Evolutionary conservation across 441 rosid genomes (phyloP), one percentile per base, ranked within the genome.

Genomic region (Adansonia grandidieri): DNA sequence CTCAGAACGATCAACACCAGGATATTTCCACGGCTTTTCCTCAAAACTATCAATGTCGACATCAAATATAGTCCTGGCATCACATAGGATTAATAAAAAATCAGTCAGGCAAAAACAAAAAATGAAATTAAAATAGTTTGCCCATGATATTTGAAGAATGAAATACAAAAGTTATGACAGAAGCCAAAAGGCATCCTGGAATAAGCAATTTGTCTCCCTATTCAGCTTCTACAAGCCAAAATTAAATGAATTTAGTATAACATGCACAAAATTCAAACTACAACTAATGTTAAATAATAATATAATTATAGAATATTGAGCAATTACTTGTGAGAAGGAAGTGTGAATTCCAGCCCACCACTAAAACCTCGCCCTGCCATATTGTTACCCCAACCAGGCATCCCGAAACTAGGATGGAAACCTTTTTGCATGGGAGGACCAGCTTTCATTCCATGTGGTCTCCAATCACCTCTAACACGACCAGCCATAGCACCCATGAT

Each of bases 381-480:
- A 71, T 82, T 87, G 82, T 76, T 71, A 78, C 97, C 96, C 91
- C 97, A 85, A n/a, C 76, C 82, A 84, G 95, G 53, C 76, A 81
- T 80, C 66, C 95, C 97, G 82, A 80, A 88, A 80, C 91, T 88
- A 82, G 88, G 84, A 80, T 91, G 92, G 78, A 88, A 94, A 81
- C 90, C 86, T 84, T 93, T 94, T 85, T 91, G 97, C 87, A 90
- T 77, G 50, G 86, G 74, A 77, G 91, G 80, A 84, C 82, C 91
- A 88, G 77, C 82, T 85, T 90, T 92, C 82, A 88, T 85, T 81
- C 94, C 98, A 72, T 79, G 15, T 64, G 94, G 93, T 77, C 98
- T 91, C 98, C 97, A 93, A 70, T 96, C 99, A 82, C 98, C 97
- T 83, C 98, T 93, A 60, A 96, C 98, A 79, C 98, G 97, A 80